Base-by-base conservation (phyloP, 169 alveolate species). In the Eimeria sp. region DNA sequence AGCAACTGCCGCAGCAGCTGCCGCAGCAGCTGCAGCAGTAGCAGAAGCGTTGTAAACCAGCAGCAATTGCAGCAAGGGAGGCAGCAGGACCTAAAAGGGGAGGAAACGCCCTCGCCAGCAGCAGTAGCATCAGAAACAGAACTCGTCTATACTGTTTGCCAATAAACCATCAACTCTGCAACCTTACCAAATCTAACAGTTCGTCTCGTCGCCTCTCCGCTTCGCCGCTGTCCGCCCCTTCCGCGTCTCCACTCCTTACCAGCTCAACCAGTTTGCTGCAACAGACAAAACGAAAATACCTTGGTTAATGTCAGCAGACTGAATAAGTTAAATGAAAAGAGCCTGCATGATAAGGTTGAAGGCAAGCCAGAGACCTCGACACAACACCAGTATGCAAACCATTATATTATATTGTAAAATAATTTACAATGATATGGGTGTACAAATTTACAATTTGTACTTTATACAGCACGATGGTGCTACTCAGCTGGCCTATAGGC, bases 191-290 rank as follows among this genome's bases (percentile, higher is more conserved):
- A 10, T 56, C 78, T 37, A 85, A 52, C 14, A 85, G 77, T 30
- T 25, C 72, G 58, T 56, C 60, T 85, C 78, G 49, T 60, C 66
- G 80, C 77, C 49, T 85, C 91, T 60, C 91, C 25, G 91, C 91
- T 56, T 58, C 91, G 18, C n/a, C 80, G 58, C 91, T 68, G 40
- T 60, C 80, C 91, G 14, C 78, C 23, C 49, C 77, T 43, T 62
- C 30, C 14, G 16, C 78, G 58, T 33, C 8, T n/a, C 91, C 91
- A 33, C 78, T 18, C 46, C 37, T 40, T 40, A 85, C 91, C 78
- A 85, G 16, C 77, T 85, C 91, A 49, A 62, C 16, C 33, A 85
- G 77, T 58, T 56, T 85, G n/a, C 91, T 85, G 77, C 64, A 68
- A 46, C 77, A 68, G 25, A 68, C 6, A 10, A 68, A 30, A 30